phyloP scores from a whole-genome alignment of 306 rosid genomes.

The Vigna reflexopilosa region DNA sequence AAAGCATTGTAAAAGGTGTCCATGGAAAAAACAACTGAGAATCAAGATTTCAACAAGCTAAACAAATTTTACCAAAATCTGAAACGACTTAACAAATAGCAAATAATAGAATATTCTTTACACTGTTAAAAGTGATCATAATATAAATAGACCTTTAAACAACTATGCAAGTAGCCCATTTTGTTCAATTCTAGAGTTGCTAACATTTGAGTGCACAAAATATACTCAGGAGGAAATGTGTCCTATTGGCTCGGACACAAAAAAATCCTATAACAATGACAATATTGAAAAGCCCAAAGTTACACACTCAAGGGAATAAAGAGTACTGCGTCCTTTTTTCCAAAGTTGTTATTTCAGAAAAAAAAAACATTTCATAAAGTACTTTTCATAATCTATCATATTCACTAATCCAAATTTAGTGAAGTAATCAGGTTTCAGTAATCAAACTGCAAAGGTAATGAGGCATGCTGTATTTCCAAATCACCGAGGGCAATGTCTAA shows the following conservation, averaged over 20 bases:
- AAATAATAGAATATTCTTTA: constrained; percentile 12
- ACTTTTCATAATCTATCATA: constrained; percentile 13
- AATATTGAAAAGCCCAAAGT: constrained; percentile 24
- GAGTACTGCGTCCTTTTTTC: not conserved
- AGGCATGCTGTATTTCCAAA: constrained; percentile 2
- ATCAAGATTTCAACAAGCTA: too few species aligned
- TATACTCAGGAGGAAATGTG: constrained; percentile 11
- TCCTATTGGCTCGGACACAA: not conserved
- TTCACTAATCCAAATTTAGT: constrained; percentile 3
- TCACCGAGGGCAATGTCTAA: not conserved
- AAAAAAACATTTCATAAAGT: not conserved
- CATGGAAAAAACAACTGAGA: too few species aligned
- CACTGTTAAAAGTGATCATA: not conserved
- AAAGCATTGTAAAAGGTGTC: not conserved
- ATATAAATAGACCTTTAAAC: not conserved
- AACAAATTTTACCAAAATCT: not conserved
- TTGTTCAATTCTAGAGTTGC: not conserved
- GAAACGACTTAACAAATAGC: not conserved
- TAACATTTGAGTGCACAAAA: constrained; percentile 7
- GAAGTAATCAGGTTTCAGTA: not conserved
- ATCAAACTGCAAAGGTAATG: not conserved
- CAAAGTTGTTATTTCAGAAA: not conserved
- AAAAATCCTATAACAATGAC: constrained; percentile 10
- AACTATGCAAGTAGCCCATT: not conserved
- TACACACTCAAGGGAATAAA: constrained; percentile 1